Conservation (phyloP, 2,329 filamentous ascomycete species). For the Pyrenophora seminiperda region DNA sequence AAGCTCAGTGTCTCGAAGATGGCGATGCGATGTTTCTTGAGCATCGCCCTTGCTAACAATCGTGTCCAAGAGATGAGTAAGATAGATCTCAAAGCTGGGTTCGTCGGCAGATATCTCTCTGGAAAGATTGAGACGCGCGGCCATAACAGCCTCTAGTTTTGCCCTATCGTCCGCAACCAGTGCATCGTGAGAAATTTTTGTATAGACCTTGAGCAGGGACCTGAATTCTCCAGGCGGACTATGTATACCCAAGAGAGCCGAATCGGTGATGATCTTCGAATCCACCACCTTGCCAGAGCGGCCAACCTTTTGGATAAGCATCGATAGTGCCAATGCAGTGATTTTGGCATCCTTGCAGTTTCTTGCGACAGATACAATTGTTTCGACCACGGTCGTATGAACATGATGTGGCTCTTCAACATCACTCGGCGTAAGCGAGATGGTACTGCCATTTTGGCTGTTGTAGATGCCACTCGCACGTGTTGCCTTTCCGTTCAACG, state of each 20-base stretch:
- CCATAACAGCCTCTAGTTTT: conserved; percentile 75
- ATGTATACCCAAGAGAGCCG: conserved; percentile 75
- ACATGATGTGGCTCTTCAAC: conserved; percentile 80
- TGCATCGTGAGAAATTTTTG: conserved; percentile 74
- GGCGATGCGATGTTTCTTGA: conserved; percentile 71
- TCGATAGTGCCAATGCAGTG: conserved; percentile 87
- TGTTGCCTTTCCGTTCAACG: conserved; percentile 59
- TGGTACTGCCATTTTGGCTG: conserved; percentile 71
- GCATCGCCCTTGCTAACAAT: conserved; percentile 91
- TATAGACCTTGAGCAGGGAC: conserved; percentile 82
- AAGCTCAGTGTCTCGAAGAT: conserved; percentile 78
- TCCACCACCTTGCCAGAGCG: conserved; percentile 82
- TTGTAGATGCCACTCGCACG: conserved; percentile 42
- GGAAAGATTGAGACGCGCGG: conserved; percentile 80
- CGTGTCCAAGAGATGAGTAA: conserved; percentile 80
- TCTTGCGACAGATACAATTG: conserved; percentile 86
- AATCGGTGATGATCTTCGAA: conserved; percentile 81
- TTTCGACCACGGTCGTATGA: conserved; percentile 89
- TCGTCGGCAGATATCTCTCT: conserved; percentile 70
- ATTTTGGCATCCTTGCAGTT: conserved; percentile 88
- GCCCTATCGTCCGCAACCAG: conserved; percentile 69
- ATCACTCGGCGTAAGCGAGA: conserved; percentile 75
- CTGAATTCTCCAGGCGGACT: conserved; percentile 84
- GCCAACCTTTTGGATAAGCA: conserved; percentile 93
- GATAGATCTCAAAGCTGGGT: conserved; percentile 79